phyloP scores from a whole-genome alignment of 352 stramenopile species.

The Globisporangium solare region DNA sequence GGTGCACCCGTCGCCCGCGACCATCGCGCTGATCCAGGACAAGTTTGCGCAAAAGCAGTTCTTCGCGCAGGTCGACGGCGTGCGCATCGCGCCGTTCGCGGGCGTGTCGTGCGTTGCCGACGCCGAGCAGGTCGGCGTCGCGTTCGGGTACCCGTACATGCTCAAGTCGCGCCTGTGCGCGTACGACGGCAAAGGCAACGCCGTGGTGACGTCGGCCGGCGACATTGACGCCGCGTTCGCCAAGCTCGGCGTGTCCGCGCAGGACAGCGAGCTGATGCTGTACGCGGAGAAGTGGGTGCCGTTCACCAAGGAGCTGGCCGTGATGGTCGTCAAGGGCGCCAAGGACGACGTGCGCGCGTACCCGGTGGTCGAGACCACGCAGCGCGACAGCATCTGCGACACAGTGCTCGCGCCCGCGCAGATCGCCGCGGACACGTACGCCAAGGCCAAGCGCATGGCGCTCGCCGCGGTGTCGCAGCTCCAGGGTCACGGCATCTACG shows the following conservation, averaged over 20 bases:
- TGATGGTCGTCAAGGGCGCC: constrained; percentile 93
- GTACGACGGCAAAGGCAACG: constrained; percentile 97
- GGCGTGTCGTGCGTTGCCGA: constrained; percentile 38
- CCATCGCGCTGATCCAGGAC: constrained; percentile 96
- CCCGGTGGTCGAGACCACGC: constrained; percentile 95
- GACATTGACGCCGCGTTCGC: constrained; percentile 83
- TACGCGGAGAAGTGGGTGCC: constrained; percentile 98
- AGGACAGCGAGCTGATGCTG: constrained; percentile 21
- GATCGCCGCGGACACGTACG: constrained; percentile 32
- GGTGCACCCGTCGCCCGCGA: constrained; percentile 84
- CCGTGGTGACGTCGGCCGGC: constrained; percentile 80
- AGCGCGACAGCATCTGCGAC: constrained; percentile 96
- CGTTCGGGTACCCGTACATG: constrained; percentile 96
- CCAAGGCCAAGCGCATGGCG: constrained; percentile 54
- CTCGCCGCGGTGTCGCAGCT: constrained; percentile 71
- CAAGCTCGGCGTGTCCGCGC: constrained; percentile 55
- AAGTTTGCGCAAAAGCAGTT: constrained; percentile 96
- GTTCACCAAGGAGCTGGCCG: constrained; percentile 95
- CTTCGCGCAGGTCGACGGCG: constrained; percentile 38
- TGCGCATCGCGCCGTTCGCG: constrained; percentile 55
- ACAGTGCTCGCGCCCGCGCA: constrained; percentile 93
- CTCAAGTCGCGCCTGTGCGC: constrained; percentile 95
- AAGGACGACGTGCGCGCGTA: constrained; percentile 84
- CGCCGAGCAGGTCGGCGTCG: constrained; percentile 35
- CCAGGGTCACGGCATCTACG: constrained; percentile 90